These are phyloP conservation scores for Ambispora gerdemannii DNA, from an alignment of 192 early-diverging fungal genomes.

Conservation along the genomic window DNA sequence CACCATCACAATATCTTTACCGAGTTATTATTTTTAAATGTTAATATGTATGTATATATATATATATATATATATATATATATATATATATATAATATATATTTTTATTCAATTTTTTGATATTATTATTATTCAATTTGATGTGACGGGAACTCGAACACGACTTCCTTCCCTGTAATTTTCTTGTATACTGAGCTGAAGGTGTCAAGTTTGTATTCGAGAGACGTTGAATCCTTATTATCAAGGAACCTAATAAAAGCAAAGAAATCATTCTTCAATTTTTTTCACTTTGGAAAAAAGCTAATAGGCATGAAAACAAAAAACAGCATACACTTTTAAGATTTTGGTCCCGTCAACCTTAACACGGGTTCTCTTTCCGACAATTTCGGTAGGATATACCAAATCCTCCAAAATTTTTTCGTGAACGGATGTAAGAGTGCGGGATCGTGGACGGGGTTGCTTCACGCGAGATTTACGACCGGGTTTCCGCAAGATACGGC, in stretches of 20 bases:
- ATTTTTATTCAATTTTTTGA: not conserved
- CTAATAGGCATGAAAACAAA: too few relatives aligned
- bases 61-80: too few relatives aligned
- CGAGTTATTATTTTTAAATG: too few relatives aligned
- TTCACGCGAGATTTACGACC: conserved; percentile 82
- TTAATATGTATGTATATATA: too few relatives aligned
- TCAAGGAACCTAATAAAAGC: conserved; percentile 73
- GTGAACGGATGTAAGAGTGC: conserved; percentile 95
- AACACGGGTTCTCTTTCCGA: conserved; percentile 97
- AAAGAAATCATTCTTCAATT: not conserved
- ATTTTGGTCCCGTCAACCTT: conserved; percentile 90
- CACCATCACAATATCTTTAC: too few relatives aligned
- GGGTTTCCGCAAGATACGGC: conserved; percentile 94
- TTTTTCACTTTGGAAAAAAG: too few relatives aligned
- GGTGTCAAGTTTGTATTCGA: conserved; percentile 98
- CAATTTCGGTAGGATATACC: conserved; percentile 98
- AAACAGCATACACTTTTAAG: conserved; percentile 81
- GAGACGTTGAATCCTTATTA: conserved; percentile 94
- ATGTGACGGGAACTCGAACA: conserved; percentile 89
- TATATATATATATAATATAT: too few relatives aligned
- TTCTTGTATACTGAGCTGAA: conserved; percentile 95
- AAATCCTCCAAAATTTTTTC: conserved; percentile 96
- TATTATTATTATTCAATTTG: conserved; percentile 39
- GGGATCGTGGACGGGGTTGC: conserved; percentile 92
- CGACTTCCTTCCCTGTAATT: conserved; percentile 96